Percentiles rank a stretch among this genome's conserved stretches.
Evolutionary conservation across 768 basidiomycete genomes (phyloP).

Genomic region (Russula griseocarnosa): DNA sequence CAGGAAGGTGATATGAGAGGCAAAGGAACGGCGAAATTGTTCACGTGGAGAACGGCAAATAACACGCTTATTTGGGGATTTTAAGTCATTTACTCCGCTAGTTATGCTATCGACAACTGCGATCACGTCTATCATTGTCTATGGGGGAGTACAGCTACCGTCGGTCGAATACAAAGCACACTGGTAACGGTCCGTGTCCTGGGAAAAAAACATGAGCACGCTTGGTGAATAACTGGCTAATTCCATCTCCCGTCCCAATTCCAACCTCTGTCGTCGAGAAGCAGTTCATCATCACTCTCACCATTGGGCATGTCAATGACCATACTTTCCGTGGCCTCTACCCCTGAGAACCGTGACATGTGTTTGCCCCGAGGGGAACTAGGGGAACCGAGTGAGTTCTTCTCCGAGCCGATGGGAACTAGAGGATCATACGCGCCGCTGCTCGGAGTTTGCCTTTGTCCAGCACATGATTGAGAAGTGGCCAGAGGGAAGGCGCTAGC

Average conservation of each 20-base stretch:
- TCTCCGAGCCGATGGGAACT: not conserved
- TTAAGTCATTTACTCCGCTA: not conserved
- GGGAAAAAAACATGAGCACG: not conserved
- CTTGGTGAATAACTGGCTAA: not conserved
- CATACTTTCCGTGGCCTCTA: slow-evolving; percentile 7
- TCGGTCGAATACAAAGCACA: not conserved
- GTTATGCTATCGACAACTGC: not conserved
- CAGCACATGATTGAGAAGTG: slow-evolving; percentile 28
- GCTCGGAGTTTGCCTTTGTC: slow-evolving; percentile 25
- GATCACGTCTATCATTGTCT: not conserved
- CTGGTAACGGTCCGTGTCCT: not conserved
- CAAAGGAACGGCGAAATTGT: not conserved
- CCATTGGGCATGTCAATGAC: slow-evolving; percentile 7
- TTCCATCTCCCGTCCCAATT: slow-evolving; percentile 28
- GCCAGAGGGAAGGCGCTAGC: not conserved
- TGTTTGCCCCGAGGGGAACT: not conserved
- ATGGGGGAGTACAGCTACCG: not conserved
- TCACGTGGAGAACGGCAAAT: slow-evolving; percentile 4
- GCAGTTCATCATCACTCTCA: slow-evolving; percentile 26
- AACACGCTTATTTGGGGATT: too few species aligned
- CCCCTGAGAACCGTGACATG: not conserved
- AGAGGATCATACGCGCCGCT: not conserved
- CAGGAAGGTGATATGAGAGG: not conserved
- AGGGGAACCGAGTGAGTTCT: not conserved
- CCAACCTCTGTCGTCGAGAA: slow-evolving; percentile 26